Evolutionary conservation across 179 eudicot genomes (phyloP).

Genomic region (Silene noctiflora): DNA sequence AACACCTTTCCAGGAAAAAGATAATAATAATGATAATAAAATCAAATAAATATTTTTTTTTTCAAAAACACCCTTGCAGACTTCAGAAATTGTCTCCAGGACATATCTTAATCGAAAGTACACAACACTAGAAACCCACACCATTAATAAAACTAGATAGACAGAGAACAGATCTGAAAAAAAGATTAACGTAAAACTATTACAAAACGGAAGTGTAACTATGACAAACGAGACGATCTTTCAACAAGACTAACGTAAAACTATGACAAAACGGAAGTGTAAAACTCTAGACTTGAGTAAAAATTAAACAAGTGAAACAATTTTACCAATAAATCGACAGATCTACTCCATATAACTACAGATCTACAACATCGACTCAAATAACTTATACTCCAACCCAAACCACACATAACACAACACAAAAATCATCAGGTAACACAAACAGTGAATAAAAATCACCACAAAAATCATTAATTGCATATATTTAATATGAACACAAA

Average conservation of each 20-base stretch:
- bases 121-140: not conserved
- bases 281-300: conserved; percentile 2
- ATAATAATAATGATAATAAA: too few species aligned
- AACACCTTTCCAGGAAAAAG: not conserved
- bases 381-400: too few species aligned
- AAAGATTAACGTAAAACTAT: too few species aligned
- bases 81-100: not conserved
- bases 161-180: not conserved
- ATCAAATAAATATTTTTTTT: too few species aligned
- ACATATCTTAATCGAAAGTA: not conserved
- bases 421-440: not conserved
- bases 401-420: not conserved
- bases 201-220: too few species aligned
- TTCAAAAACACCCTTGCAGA: not conserved
- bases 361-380: conserved; percentile 8
- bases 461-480: not conserved
- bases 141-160: not conserved
- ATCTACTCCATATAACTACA: conserved; percentile 17
- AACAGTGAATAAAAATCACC: not conserved
- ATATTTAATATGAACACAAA: not conserved
- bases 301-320: not conserved
- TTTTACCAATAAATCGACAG: not conserved
- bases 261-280: not conserved
- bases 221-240: too few species aligned
- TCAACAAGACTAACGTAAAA: too few species aligned